phyloP scores from a whole-genome alignment of 768 basidiomycete species.

The Cystofilobasidium ferigula region DNA sequence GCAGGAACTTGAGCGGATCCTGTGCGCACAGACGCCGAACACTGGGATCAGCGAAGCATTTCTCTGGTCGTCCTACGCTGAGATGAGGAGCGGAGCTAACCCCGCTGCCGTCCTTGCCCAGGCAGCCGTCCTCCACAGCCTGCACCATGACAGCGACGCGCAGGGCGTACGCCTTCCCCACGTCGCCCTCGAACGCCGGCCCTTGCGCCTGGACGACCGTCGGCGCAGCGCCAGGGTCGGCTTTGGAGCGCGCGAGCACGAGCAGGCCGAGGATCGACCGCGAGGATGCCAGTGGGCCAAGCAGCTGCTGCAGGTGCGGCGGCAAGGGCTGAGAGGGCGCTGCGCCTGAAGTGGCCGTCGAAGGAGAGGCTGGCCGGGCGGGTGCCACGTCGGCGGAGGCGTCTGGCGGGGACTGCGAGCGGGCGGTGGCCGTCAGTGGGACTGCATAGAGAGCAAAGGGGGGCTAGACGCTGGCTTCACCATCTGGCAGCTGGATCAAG shows the following conservation, averaged over 20 bases:
- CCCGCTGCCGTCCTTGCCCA: constrained; percentile 59
- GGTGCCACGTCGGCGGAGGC: background rate
- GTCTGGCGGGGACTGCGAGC: no score
- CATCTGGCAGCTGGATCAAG: no score
- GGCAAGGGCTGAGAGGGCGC: constrained; percentile 5
- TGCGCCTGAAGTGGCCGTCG: background rate
- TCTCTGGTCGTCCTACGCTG: background rate
- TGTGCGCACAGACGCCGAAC: constrained; percentile 33
- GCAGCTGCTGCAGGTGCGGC: constrained; percentile 9
- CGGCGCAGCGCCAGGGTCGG: background rate
- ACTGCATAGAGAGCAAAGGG: no score
- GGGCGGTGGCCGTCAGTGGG: no score
- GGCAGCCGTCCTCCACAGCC: constrained; percentile 63
- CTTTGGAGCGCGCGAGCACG: constrained; percentile 15
- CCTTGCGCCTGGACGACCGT: constrained; percentile 60
- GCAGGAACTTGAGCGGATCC: constrained; percentile 79
- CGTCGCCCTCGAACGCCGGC: constrained; percentile 34
- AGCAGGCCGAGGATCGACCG: constrained; percentile 21
- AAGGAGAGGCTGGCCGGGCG: background rate
- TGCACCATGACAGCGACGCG: constrained; percentile 53
- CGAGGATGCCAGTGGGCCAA: constrained; percentile 13
- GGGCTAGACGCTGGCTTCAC: no score
- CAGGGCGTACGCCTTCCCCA: constrained; percentile 34
- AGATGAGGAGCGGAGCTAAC: constrained; percentile 18
- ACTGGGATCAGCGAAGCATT: background rate